Evolutionary conservation across 163 green algal genomes (phyloP), one percentile per base, ranked within the genome.

Genomic region (Chlorella variabilis): DNA sequence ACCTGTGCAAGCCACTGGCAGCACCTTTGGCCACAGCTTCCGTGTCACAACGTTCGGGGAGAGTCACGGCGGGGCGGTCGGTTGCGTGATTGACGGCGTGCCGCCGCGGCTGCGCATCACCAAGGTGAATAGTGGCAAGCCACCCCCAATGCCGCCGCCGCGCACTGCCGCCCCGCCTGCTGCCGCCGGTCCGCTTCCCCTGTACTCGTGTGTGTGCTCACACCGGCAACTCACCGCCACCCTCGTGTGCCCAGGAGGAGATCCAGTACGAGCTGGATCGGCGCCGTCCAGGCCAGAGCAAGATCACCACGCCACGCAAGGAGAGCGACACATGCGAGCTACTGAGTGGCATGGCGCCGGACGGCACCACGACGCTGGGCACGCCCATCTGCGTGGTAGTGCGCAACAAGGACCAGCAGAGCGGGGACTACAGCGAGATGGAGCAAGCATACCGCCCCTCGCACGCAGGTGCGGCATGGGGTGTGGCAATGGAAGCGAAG

Each of bases 381-480:
- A 96, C 92, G 3, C 97, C 97, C 59, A 98, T 99, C 75, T 93
- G 91, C 27, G 93, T 99, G 42, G 78, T 98, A 23, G 97, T 99
- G 56, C 93, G 93, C 68, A 99, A 99, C 91, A 98, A 97, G 79
- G 95, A 99, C 86, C 96, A 99, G 86, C 90, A 92, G 75, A 94
- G 81, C 1, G 74, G 92, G 38, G 96, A 99, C 87, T 99, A 99
- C 89, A 91, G 62, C n/a, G 96, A 99, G 86, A 99, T 99, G 93
- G 86, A 89, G 76, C 90, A 97, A 33, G 95, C 95, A 2, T 99
- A 99, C 87, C 83, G 97, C 25, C 97, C 97, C 13, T 97, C 91
- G 13, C 97, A 99, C 84, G 73, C 73, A 25, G 70, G 70, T 77
- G 31, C 6, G 54, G 51, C 21, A n/a, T 62, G 18, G 15, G 13